Percentiles rank a stretch among this genome's conserved stretches.
These are phyloP conservation scores for Kodamaea alishanica DNA, from an alignment of 1,139 yeast species.

Conservation along the genomic window DNA sequence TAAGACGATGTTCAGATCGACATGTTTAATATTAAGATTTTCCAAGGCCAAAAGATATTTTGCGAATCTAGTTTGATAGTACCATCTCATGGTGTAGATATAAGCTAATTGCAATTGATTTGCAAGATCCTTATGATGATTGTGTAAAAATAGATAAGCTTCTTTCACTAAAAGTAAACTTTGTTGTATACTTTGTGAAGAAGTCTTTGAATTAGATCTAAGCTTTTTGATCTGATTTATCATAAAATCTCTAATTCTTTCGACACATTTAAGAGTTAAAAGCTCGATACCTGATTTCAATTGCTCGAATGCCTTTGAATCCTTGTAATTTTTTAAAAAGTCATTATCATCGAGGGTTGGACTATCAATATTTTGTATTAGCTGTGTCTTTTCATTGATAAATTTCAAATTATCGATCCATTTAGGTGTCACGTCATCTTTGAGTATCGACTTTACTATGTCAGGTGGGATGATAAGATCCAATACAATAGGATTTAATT, in stretches of 20 bases:
- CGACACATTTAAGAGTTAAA: conserved; percentile 54
- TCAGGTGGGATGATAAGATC: conserved; percentile 76
- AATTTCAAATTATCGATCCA: conserved; percentile 64
- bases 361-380: conserved; percentile 32
- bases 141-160: conserved; percentile 52
- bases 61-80: conserved; percentile 73
- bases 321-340: conserved; percentile 19
- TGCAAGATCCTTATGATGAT: conserved; percentile 62
- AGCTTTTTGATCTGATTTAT: conserved; percentile 61
- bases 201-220: conserved; percentile 40
- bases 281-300: conserved; percentile 37
- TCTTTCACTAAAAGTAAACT: conserved; percentile 60
- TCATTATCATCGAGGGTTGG: conserved; percentile 18
- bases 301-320: conserved; percentile 33
- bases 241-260: conserved; percentile 69
- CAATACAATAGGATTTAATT: conserved; percentile 66
- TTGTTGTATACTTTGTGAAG: conserved; percentile 75
- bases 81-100: conserved; percentile 88
- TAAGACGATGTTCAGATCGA: conserved; percentile 51
- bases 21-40: conserved; percentile 49
- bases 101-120: conserved; percentile 78
- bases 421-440: conserved; percentile 41
- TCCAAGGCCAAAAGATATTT: conserved; percentile 77
- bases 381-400: conserved; percentile 52
- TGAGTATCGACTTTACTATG: conserved; percentile 46